Base-by-base conservation (phyloP, 169 alveolate genomes). In the Amoebophrya sp. region DNA sequence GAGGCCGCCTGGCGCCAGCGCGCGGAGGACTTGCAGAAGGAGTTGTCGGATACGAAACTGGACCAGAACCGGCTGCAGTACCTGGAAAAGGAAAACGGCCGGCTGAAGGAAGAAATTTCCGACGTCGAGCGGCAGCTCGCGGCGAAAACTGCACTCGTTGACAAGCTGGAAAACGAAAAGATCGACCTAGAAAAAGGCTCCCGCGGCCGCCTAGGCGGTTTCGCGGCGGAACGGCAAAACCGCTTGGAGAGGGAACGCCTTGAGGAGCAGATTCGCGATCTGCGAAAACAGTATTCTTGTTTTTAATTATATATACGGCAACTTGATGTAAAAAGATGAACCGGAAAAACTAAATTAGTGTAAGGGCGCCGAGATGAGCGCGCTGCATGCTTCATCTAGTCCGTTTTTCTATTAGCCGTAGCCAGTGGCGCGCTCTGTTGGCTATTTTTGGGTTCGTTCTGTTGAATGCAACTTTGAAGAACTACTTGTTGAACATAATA, bases 111-210 rank as follows among this genome's bases (percentile, higher is more conserved):
- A 18, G 83, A 47, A 47, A 47, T 47, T 47, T 47, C n/a, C 54
- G 23, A 66, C 32, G 12, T 66, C 32, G 83, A 66, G 83, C 29
- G 35, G 39, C 83, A 66, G 18, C 12, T 66, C 38, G 83, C 1
- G 35, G 35, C 32, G 35, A 66, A 66, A 25, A 25, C 32, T 3
- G 83, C 83, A 1, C 32, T 66, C 7, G 1, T 66, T 0, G 83
- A 66, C 83, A 66, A 66, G 83, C 83, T 66, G 10, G 83, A 66
- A 25, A 66, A 66, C 32, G 83, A 66, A n/a, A 66, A 66, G 35
- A 66, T 66, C 18, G 83, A 66, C 35, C 83, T 66, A 0, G 83
- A 66, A 25, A 66, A 66, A 25, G 83, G 83, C 38, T 7, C 83
- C 10, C 83, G 83, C 35, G 83, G 83, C 83, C 83, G 83, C 35